phyloP scores from a whole-genome alignment of 1,139 yeast species.

The Debaryomyces singareniensis region DNA sequence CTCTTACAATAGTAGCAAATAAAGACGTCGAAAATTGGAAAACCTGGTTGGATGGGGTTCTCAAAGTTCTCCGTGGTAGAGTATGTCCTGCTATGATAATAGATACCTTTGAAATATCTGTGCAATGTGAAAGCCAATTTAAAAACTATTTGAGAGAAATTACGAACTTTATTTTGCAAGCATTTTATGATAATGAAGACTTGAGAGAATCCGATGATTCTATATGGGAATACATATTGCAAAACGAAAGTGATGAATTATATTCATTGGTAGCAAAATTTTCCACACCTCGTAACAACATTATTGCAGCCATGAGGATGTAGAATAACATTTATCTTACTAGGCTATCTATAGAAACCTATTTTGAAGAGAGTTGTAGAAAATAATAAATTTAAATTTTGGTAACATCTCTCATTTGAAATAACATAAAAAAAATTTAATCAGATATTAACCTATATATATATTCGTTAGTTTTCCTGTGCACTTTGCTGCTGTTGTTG shows the following conservation, averaged over 20 bases:
- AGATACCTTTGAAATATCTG: conserved; percentile 2
- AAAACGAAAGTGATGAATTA: conserved; percentile 12
- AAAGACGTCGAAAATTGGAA: conserved; percentile 1
- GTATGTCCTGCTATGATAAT: conserved; percentile 1
- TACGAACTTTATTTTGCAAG: conserved; percentile 1
- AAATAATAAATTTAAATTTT: no score
- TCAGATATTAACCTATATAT: no score
- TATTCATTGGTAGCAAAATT: conserved; percentile 14
- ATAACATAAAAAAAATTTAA: neutral
- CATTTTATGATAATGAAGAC: neutral
- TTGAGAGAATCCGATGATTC: conserved; percentile 4
- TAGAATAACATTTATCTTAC: neutral
- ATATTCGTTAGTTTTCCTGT: conserved; percentile 10
- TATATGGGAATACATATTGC: conserved; percentile 16
- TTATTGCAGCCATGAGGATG: conserved; percentile 7
- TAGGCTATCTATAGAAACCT: no score
- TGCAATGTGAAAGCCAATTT: neutral
- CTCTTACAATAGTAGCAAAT: neutral
- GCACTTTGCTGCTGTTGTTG: conserved; percentile 23
- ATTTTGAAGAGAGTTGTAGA: no score
- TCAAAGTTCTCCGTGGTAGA: neutral
- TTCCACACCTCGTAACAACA: conserved; percentile 11
- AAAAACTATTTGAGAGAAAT: conserved; percentile 1
- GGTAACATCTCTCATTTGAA: no score
- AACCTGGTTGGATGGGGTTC: neutral